phyloP scores from a whole-genome alignment of 2,329 filamentous ascomycete species.

The Epichloe sylvatica region DNA sequence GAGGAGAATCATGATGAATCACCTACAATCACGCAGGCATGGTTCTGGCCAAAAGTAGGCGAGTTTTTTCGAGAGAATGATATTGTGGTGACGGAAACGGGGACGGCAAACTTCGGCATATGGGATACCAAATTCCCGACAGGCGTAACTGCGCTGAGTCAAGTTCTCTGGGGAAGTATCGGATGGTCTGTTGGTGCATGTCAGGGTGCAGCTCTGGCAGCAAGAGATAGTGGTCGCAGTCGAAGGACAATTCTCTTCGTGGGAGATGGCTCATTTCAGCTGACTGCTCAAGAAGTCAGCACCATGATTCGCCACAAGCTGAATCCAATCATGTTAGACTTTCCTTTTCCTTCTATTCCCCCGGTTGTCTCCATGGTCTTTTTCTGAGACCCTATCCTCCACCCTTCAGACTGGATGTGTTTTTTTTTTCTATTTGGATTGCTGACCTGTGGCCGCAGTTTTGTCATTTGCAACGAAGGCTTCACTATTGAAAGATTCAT shows the following conservation, averaged over 20 bases:
- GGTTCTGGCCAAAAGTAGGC: conserved; percentile 65
- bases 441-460: conserved; percentile 28
- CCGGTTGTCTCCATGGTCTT: neutral
- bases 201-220: conserved; percentile 57
- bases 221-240: conserved; percentile 45
- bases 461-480: conserved; percentile 76
- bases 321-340: conserved; percentile 57
- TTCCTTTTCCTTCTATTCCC: neutral
- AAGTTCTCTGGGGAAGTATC: conserved; percentile 60
- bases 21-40: conserved; percentile 49
- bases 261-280: conserved; percentile 77
- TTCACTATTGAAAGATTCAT: conserved; percentile 85
- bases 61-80: conserved; percentile 64
- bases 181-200: conserved; percentile 46
- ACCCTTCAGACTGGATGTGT: neutral
- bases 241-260: conserved; percentile 69
- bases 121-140: conserved; percentile 71
- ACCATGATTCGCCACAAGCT: conserved; percentile 68
- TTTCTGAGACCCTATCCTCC: neutral
- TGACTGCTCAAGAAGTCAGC: conserved; percentile 71
- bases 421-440: neutral
- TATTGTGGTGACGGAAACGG: conserved; percentile 74
- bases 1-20: conserved; percentile 24
- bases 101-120: conserved; percentile 77
- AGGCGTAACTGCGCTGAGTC: conserved; percentile 65